A percentile compares a stretch with the other conserved stretches of the same genome.
phyloP scores from a whole-genome alignment of 2,329 filamentous ascomycete genomes.

The Ceratocystiopsis brevicomis region DNA sequence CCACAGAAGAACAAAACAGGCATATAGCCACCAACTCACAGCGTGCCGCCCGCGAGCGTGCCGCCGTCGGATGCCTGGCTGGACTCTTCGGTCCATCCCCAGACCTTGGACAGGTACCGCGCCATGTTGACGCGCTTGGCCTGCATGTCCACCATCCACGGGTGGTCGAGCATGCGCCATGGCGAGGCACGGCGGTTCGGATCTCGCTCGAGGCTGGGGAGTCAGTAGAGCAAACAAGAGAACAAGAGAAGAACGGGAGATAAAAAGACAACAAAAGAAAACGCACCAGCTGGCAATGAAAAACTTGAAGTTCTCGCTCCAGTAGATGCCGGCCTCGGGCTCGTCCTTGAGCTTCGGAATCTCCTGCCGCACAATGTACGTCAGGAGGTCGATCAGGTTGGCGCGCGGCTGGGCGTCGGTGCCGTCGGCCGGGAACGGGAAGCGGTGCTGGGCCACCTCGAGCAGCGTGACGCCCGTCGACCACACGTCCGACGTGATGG shows the following conservation, averaged over 20 bases:
- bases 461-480: conserved; percentile 88
- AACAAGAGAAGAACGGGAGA: not conserved
- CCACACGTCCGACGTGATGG: conserved; percentile 97
- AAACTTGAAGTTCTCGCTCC: conserved; percentile 97
- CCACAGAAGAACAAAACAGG: too few species aligned
- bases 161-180: conserved; percentile 98
- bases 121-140: conserved; percentile 94
- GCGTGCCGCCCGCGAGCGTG: conserved; percentile 4
- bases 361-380: conserved; percentile 89
- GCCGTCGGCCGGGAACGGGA: conserved; percentile 93
- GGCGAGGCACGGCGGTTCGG: conserved; percentile 71
- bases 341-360: conserved; percentile 95
- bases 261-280: not conserved
- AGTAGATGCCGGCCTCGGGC: conserved; percentile 70
- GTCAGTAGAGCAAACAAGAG: conserved; percentile 4
- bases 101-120: conserved; percentile 82
- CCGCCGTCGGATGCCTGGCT: conserved; percentile 3
- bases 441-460: conserved; percentile 98
- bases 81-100: conserved; percentile 61
- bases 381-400: conserved; percentile 83
- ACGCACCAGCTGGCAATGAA: conserved; percentile 98
- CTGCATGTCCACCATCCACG: conserved; percentile 96
- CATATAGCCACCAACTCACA: not conserved
- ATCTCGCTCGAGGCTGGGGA: conserved; percentile 74
- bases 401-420: conserved; percentile 89